phyloP scores from a whole-genome alignment of 108 stramenopile genomes.

The Cyclostephanos invisitatus region DNA sequence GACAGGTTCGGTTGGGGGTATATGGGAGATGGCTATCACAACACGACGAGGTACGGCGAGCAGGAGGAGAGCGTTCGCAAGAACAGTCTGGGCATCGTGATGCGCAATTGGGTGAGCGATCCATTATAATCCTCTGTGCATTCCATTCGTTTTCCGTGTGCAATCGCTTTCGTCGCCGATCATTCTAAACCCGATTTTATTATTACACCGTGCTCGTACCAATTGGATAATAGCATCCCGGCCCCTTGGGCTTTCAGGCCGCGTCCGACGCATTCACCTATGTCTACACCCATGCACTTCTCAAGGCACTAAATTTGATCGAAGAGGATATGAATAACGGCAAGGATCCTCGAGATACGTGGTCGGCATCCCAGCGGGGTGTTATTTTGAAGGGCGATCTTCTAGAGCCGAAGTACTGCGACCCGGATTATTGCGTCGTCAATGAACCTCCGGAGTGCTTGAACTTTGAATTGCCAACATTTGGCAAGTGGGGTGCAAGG shows the following conservation, averaged over 20 bases:
- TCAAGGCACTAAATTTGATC: constrained; percentile 42
- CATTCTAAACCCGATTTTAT: background rate
- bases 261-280: constrained; percentile 53
- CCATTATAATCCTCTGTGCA: too few relatives aligned
- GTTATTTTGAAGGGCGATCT: constrained; percentile 39
- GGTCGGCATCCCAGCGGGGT: constrained; percentile 30
- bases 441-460: constrained; percentile 54
- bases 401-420: constrained; percentile 41
- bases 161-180: background rate
- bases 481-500: constrained; percentile 43
- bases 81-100: constrained; percentile 45
- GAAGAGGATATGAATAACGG: constrained; percentile 38
- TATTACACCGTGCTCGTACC: background rate
- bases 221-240: constrained; percentile 40
- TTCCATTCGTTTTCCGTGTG: too few relatives aligned
- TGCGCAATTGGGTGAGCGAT: constrained; percentile 38
- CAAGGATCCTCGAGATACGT: constrained; percentile 46
- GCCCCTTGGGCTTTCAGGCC: constrained; percentile 51
- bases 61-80: constrained; percentile 32
- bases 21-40: constrained; percentile 53
- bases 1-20: constrained; percentile 48
- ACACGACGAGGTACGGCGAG: constrained; percentile 54
- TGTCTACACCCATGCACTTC: constrained; percentile 45
- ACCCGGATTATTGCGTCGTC: constrained; percentile 42
- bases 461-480: constrained; percentile 55